phyloP scores from a whole-genome alignment of 257 asterid genomes.

The Echites panduratus region DNA sequence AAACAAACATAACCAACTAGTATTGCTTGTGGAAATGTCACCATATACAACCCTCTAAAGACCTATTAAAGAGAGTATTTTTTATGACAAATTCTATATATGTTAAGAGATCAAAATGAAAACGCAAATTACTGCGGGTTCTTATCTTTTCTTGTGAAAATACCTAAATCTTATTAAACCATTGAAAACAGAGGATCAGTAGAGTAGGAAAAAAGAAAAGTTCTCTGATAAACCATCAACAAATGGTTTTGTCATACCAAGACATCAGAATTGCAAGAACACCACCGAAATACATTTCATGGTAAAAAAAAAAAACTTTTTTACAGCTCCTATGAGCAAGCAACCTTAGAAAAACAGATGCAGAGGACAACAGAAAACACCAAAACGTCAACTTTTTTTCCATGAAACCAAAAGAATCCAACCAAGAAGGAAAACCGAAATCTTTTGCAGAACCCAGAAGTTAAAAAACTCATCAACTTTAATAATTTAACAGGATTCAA shows the following conservation, averaged over 20 bases:
- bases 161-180: background rate
- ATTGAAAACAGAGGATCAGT: background rate
- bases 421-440: background rate
- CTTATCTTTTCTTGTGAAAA: background rate
- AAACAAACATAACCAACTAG: background rate
- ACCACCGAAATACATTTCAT: background rate
- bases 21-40: background rate
- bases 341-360: background rate
- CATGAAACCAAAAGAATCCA: background rate
- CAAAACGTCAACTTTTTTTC: slow-evolving; percentile 3
- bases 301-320: background rate
- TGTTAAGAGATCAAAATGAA: slow-evolving; percentile 10
- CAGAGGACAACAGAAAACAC: background rate
- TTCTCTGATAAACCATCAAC: background rate
- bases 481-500: background rate
- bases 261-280: background rate
- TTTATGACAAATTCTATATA: background rate
- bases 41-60: background rate
- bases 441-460: slow-evolving; percentile 4
- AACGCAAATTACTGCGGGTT: background rate
- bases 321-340: background rate
- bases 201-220: too few species aligned
- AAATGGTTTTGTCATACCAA: background rate
- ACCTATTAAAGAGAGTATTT: background rate
- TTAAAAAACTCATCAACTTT: background rate